Evolutionary conservation across 2,329 filamentous ascomycete genomes (phyloP), one percentile per base, ranked within the genome.

Genomic region (Drechslerella dactyloides): DNA sequence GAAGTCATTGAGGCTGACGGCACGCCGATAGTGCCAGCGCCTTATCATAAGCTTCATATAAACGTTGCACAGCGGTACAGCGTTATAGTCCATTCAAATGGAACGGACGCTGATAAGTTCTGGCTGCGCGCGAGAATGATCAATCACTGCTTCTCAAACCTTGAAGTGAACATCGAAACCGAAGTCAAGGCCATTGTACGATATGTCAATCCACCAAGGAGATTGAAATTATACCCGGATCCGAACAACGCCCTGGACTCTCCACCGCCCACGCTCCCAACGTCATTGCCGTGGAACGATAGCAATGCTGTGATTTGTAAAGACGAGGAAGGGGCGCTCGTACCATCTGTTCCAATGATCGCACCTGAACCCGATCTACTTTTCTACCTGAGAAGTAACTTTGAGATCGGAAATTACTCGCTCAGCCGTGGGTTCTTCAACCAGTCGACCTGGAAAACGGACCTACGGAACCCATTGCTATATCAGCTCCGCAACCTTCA

Each of bases 11-110:
- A 91, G 77, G 86, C 89, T 0, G 89, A 91, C 76, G 89, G 89
- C 15, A 86, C 87, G 1, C 84, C 86, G 37, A 85, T 90, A 0
- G 82, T 86, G 65, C 86, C 89, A 0, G 80, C 81, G 2, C 81
- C 84, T 0, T 84, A 87, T 5, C 82, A 84, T 35, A 84, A 86
- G 72, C 79, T 91, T 59, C 87, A 89, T 70, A 81, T 92, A 21
- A 84, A 87, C 6, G 87, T 88, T 0, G 89, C 88, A 0, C 89
- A 91, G 77, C 84, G 89, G 13, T 91, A 90, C 76, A 89, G 87
- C 75, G 82, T 89, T 13, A 79, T 91, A 0, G 76, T 91, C 0
- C 84, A 85, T 1, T 82, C 87, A 4, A 87, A 87, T 76, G 84
- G 84, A 54, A 82, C 83, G 1, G 81, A 81, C 0, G 77, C 79